phyloP scores from a whole-genome alignment of 2,329 filamentous ascomycete species.

The Zasmidium citrigriseum region DNA sequence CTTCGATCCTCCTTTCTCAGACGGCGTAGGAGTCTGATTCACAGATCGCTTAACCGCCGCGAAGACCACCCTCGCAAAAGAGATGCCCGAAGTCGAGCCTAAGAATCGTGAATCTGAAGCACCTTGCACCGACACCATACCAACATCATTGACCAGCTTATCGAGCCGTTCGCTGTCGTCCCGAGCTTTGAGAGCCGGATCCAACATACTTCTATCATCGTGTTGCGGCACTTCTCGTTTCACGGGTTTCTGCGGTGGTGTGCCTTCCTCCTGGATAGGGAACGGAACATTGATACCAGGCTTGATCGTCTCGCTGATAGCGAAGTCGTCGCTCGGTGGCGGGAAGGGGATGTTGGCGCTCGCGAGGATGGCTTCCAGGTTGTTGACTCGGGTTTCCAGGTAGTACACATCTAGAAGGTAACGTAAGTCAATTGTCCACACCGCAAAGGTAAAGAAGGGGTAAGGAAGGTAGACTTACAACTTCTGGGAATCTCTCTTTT shows the following conservation, averaged over 20 bases:
- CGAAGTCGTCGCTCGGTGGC: slow-evolving; percentile 65
- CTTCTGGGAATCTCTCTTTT: slow-evolving; percentile 87
- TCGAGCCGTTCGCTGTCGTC: slow-evolving; percentile 64
- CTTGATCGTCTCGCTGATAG: slow-evolving; percentile 39
- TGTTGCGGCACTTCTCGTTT: background rate
- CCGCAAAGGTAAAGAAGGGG: no score
- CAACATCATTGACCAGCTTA: slow-evolving; percentile 68
- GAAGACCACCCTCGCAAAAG: slow-evolving; percentile 91
- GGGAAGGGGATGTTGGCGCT: slow-evolving; percentile 72
- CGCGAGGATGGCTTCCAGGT: slow-evolving; percentile 75
- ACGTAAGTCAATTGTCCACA: no score
- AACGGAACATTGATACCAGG: slow-evolving; percentile 39
- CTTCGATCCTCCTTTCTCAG: slow-evolving; percentile 59
- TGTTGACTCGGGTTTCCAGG: slow-evolving; percentile 80
- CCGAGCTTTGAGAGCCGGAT: slow-evolving; percentile 41
- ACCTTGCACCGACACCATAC: slow-evolving; percentile 74
- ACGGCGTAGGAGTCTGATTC: slow-evolving; percentile 54
- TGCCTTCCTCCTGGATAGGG: slow-evolving; percentile 27
- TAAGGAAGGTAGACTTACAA: slow-evolving; percentile 43
- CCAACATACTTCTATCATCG: slow-evolving; percentile 14
- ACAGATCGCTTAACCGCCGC: slow-evolving; percentile 83
- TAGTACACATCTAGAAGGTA: slow-evolving; percentile 71
- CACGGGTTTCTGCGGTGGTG: slow-evolving; percentile 9
- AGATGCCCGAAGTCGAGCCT: slow-evolving; percentile 85
- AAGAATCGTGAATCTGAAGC: slow-evolving; percentile 76